These are phyloP conservation scores for Botrytis cinerea DNA, from an alignment of 2,329 filamentous ascomycete species.

Conservation along the genomic window DNA sequence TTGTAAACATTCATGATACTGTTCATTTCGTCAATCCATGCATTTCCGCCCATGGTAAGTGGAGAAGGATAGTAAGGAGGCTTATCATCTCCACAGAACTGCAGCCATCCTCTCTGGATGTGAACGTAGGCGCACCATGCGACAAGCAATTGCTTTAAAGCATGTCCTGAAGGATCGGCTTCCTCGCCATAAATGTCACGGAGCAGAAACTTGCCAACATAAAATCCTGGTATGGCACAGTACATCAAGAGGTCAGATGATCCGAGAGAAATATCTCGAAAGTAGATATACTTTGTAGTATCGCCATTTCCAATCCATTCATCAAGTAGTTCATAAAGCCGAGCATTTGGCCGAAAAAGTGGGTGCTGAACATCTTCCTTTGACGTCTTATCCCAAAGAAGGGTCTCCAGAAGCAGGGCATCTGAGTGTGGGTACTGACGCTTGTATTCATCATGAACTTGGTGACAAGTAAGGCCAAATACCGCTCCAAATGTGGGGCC, in stretches of 20 bases:
- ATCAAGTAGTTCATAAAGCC: neutral
- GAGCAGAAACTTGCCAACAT: neutral
- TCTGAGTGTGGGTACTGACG: neutral
- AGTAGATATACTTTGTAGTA: neutral
- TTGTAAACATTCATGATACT: neutral
- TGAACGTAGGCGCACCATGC: neutral
- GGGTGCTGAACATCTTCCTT: neutral
- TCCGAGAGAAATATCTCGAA: neutral
- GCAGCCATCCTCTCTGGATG: neutral
- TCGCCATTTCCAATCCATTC: neutral
- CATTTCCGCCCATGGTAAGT: neutral
- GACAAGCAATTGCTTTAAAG: neutral
- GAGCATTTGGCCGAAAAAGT: neutral
- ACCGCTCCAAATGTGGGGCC: neutral
- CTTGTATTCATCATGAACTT: neutral
- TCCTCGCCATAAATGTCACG: neutral
- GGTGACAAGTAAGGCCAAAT: neutral
- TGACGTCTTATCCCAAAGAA: neutral
- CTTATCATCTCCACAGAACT: neutral
- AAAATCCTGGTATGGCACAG: neutral
- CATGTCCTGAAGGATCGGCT: neutral
- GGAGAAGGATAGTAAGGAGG: neutral
- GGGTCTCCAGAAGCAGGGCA: neutral
- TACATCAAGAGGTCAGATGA: neutral
- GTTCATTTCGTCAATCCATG: neutral